Conservation (phyloP, 2,329 filamentous ascomycete species). For the Alternaria infectoria region DNA sequence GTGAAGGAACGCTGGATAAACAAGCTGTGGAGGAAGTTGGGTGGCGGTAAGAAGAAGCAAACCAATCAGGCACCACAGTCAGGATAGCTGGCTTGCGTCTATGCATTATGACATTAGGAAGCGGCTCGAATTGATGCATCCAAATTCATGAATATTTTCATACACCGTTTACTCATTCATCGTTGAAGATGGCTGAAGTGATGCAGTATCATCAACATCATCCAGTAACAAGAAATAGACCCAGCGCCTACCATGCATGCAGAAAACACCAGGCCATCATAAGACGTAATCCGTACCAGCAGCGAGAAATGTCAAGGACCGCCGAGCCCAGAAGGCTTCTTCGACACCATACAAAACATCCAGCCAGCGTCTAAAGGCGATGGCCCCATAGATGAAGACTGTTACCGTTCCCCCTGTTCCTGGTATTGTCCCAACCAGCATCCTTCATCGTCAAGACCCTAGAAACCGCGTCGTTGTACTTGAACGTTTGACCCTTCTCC, state of each 20-base stretch:
- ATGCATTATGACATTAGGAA: background rate
- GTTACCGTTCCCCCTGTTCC: conserved; percentile 34
- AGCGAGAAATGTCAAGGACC: background rate
- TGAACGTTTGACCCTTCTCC: conserved; percentile 46
- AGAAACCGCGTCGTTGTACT: conserved; percentile 37
- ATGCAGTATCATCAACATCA: background rate
- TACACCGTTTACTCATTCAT: background rate
- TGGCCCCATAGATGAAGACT: conserved; percentile 41
- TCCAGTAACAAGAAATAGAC: background rate
- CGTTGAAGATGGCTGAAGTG: background rate
- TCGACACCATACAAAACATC: background rate
- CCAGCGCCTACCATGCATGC: background rate
- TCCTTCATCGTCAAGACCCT: conserved; percentile 41
- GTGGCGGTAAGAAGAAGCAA: conserved; percentile 20
- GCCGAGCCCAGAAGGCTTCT: background rate
- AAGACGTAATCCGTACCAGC: background rate
- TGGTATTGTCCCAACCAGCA: conserved; percentile 41
- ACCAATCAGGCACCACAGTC: background rate
- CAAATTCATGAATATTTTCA: background rate
- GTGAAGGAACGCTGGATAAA: conserved; percentile 61
- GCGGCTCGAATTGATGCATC: background rate
- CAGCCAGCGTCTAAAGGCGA: conserved; percentile 19
- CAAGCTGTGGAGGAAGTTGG: conserved; percentile 35
- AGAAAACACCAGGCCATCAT: background rate
- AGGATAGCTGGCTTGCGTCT: background rate